Conservation (phyloP, 768 basidiomycete species). For the Coprinopsis marcescibilis region DNA sequence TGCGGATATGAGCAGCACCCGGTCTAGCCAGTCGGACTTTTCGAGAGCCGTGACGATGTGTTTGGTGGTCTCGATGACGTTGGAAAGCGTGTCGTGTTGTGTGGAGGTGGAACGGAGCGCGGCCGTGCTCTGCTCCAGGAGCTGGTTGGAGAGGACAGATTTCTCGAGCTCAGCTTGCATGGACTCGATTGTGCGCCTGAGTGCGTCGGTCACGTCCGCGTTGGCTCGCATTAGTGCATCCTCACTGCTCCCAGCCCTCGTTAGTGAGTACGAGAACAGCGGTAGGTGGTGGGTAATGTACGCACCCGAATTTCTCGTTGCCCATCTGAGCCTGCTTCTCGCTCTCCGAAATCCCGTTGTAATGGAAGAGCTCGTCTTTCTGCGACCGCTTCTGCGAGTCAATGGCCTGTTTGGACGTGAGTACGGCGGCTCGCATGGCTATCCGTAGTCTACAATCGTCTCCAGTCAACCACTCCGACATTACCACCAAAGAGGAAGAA, state of each 20-base stretch:
- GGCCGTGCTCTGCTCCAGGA: slow-evolving; percentile 78
- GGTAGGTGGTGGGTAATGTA: slow-evolving; percentile 13
- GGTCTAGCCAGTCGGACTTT: slow-evolving; percentile 88
- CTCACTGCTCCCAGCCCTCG: slow-evolving; percentile 39
- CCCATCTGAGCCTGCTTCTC: slow-evolving; percentile 39
- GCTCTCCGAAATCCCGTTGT: slow-evolving; percentile 19
- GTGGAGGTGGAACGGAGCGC: slow-evolving; percentile 69
- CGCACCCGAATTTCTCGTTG: slow-evolving; percentile 57
- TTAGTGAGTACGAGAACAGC: background rate
- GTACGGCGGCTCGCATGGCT: slow-evolving; percentile 61
- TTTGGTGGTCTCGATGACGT: slow-evolving; percentile 72
- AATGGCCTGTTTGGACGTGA: slow-evolving; percentile 70
- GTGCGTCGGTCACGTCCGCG: slow-evolving; percentile 80
- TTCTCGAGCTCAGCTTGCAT: slow-evolving; percentile 93
- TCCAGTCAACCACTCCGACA: too few species aligned
- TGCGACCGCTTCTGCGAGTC: slow-evolving; percentile 51
- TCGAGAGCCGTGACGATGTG: slow-evolving; percentile 84
- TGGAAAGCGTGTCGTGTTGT: slow-evolving; percentile 70
- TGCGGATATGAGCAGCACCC: slow-evolving; percentile 74
- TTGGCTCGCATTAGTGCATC: slow-evolving; percentile 88
- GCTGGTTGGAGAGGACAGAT: slow-evolving; percentile 79
- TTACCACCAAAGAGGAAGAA: background rate
- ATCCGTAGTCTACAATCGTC: slow-evolving; percentile 42
- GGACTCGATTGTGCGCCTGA: slow-evolving; percentile 75
- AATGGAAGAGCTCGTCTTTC: slow-evolving; percentile 61